phyloP scores from a whole-genome alignment of 768 basidiomycete species.

The Amanita pseudoporphyria region DNA sequence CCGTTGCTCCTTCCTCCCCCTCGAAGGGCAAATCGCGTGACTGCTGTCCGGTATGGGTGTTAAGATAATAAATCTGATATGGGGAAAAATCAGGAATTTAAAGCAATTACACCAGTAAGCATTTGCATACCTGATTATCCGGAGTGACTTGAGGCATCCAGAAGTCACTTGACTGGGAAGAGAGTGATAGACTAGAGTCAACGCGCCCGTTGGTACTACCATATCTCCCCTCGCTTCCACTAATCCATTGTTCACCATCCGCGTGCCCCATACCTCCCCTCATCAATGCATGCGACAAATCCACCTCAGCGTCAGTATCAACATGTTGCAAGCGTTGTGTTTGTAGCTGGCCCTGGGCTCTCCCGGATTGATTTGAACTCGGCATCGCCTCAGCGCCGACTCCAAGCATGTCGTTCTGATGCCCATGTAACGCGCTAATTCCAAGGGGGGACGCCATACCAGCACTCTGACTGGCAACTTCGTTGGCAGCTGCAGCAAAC shows the following conservation, averaged over 20 bases:
- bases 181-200: conserved; percentile 8
- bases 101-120: conserved; percentile 3
- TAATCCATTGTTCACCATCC: conserved; percentile 38
- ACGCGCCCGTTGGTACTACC: conserved; percentile 13
- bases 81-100: background rate
- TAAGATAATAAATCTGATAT: conserved; percentile 88
- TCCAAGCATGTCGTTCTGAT: background rate
- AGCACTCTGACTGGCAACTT: background rate
- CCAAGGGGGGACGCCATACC: background rate
- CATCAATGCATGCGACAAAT: conserved; percentile 41
- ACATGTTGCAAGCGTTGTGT: background rate
- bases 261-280: conserved; percentile 32
- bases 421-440: background rate
- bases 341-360: background rate
- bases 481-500: conserved; percentile 18
- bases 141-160: conserved; percentile 85
- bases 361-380: background rate
- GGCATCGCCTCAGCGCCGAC: background rate
- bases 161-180: conserved; percentile 58
- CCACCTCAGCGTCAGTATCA: conserved; percentile 16
- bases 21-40: conserved; percentile 80
- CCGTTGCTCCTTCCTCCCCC: conserved; percentile 52
- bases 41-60: conserved; percentile 77
- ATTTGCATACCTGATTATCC: conserved; percentile 65
- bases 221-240: conserved; percentile 13